These are phyloP conservation scores for Kodamaea sp. DNA, from an alignment of 1,139 yeast genomes.

Conservation along the genomic window DNA sequence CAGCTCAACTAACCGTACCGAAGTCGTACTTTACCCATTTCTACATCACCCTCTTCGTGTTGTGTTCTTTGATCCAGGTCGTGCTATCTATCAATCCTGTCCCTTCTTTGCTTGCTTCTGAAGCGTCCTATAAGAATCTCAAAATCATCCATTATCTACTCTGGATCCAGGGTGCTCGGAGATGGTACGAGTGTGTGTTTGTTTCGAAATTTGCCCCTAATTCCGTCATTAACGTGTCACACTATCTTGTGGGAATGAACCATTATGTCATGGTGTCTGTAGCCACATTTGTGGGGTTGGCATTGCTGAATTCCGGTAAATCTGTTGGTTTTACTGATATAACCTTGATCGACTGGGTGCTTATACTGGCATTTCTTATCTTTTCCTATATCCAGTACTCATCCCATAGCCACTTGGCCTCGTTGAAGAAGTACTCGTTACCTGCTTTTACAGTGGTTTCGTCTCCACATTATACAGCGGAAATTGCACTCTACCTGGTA, in stretches of 20 bases:
- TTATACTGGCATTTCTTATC: constrained; percentile 32
- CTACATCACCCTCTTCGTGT: constrained; percentile 34
- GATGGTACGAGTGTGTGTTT: constrained; percentile 60
- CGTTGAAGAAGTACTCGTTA: constrained; percentile 62
- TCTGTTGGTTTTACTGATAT: background rate
- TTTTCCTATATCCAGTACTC: constrained; percentile 57
- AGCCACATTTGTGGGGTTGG: constrained; percentile 1
- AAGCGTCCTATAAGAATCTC: constrained; percentile 2
- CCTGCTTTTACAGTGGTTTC: constrained; percentile 60
- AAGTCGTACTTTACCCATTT: constrained; percentile 52
- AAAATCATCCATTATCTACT: constrained; percentile 19
- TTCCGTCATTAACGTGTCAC: constrained; percentile 71
- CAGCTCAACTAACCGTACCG: constrained; percentile 38
- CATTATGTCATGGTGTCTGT: constrained; percentile 51
- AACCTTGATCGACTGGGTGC: constrained; percentile 22
- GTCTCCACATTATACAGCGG: constrained; percentile 85
- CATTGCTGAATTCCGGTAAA: background rate
- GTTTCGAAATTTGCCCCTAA: constrained; percentile 48
- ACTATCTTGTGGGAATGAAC: constrained; percentile 70
- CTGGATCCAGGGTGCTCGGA: constrained; percentile 60
- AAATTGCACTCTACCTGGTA: constrained; percentile 60
- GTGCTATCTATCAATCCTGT: background rate
- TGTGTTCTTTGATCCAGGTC: constrained; percentile 8
- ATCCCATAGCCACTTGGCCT: constrained; percentile 63
- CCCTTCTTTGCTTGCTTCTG: background rate